A percentile compares a stretch with the other conserved stretches of the same genome.
phyloP scores from a whole-genome alignment of 345 rosid species.

The Murraya koenigii region DNA sequence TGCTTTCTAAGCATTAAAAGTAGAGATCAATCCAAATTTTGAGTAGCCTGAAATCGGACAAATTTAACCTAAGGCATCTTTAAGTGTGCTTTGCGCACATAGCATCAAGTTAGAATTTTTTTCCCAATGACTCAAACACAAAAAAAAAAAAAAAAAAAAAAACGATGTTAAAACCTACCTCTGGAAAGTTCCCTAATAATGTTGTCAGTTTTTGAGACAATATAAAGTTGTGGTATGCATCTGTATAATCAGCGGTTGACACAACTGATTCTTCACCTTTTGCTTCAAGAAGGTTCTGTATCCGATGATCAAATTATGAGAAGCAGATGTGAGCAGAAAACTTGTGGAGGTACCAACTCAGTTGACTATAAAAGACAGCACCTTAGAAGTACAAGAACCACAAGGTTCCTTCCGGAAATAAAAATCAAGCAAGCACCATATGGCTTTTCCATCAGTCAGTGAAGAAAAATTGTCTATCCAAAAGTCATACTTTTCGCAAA shows the following conservation, averaged over 20 bases:
- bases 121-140: not conserved
- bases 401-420: conserved; percentile 78
- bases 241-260: conserved; percentile 60
- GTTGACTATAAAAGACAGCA: conserved; percentile 18
- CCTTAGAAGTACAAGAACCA: conserved; percentile 58
- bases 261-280: conserved; percentile 63
- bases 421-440: conserved; percentile 94
- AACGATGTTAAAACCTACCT: conserved; percentile 44
- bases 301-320: conserved; percentile 19
- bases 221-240: conserved; percentile 82
- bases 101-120: not conserved
- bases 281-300: conserved; percentile 45
- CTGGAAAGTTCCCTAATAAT: conserved; percentile 84
- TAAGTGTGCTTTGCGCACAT: not conserved
- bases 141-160: too few relatives aligned
- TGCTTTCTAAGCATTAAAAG: too few relatives aligned
- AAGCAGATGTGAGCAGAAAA: conserved; percentile 12
- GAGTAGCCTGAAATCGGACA: not conserved
- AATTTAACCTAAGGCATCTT: not conserved
- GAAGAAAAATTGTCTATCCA: conserved; percentile 50
- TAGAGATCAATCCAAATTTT: too few relatives aligned
- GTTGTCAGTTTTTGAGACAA: conserved; percentile 77
- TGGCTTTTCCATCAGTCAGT: conserved; percentile 79
- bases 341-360: not conserved
- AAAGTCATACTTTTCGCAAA: conserved; percentile 56